Evolutionary conservation across 805 yeast genomes (phyloP), one percentile per base, ranked within the genome.

Genomic region (Komagataella kurtzmanii): DNA sequence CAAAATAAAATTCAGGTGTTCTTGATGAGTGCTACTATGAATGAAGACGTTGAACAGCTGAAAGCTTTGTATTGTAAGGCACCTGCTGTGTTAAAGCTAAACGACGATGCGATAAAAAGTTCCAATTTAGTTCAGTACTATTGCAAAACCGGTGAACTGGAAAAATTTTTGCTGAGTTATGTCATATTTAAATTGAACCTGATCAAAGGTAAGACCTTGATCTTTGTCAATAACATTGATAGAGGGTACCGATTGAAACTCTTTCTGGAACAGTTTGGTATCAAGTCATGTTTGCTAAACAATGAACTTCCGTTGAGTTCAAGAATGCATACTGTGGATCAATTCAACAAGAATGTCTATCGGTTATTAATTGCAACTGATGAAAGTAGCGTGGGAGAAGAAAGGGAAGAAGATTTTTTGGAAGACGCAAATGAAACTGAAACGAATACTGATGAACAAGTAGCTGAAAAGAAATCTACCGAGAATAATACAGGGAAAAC

Each of bases 21-120:
- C 67, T 71, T 93, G 58, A 93, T 93, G 98, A 86, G 96, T 67
- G 99, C 99, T 2, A 93, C 99, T 3, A 71, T 93, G 54, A 86
- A 81, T 61, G 95, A 88, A 47, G 97, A 91, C 55, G 79, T 91
- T 56, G 80, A 86, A 54, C 79, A 76, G 48, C 68, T 93, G 59
- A 91, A 91, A 66, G 66, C 71, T 50, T 78, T 78, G 60, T 90
- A 85, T 66, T 91, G 97, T 67, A 80, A 88, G 52, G 75, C 73
- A 53, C 95, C 96, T 1, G 96, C 95, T 1, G 77, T 87, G 21
- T 71, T 93, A 56, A 85, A 83, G 60, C 74, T 91, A 44, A 83
- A 85, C 58, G 88, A 83, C 48, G 77, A 76, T 50, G 71, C 76
- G 18, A 68, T 67, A 10, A 69, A 70, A 50, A 75, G 76, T 52